These are phyloP conservation scores for Gautieria morchelliformis DNA, from an alignment of 768 basidiomycete genomes.

Conservation along the genomic window DNA sequence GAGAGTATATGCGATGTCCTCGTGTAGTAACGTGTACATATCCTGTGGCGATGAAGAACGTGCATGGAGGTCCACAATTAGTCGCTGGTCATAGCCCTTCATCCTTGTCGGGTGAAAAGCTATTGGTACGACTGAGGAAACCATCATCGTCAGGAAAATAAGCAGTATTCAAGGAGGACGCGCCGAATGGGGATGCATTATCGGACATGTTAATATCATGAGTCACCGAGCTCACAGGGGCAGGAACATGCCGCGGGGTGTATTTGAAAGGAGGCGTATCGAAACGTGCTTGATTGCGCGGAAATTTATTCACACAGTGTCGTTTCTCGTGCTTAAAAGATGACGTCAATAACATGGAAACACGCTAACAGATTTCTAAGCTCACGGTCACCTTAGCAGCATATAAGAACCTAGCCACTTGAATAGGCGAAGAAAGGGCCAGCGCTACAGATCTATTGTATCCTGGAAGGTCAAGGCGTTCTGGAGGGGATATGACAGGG, in stretches of 20 bases:
- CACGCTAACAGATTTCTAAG: background rate
- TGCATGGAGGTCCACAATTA: background rate
- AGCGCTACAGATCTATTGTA: background rate
- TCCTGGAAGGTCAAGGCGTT: background rate
- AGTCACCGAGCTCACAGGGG: too few species aligned
- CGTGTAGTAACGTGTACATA: background rate
- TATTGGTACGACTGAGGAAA: background rate
- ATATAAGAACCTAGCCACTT: background rate
- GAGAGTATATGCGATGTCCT: background rate
- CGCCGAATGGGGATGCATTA: background rate
- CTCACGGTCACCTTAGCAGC: background rate
- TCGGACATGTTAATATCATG: background rate
- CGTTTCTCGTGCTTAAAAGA: background rate
- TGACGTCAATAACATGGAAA: background rate
- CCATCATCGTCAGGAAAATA: background rate
- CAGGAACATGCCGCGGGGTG: background rate
- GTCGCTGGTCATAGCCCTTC: background rate
- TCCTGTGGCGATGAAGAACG: background rate
- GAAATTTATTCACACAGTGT: background rate
- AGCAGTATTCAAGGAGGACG: background rate
- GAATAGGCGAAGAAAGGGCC: background rate
- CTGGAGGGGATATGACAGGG: background rate
- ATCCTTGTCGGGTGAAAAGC: background rate
- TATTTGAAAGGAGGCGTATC: background rate
- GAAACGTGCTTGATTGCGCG: background rate